phyloP scores from a whole-genome alignment of 1,284 basidiomycete genomes.

The Hymenochaete sp. region DNA sequence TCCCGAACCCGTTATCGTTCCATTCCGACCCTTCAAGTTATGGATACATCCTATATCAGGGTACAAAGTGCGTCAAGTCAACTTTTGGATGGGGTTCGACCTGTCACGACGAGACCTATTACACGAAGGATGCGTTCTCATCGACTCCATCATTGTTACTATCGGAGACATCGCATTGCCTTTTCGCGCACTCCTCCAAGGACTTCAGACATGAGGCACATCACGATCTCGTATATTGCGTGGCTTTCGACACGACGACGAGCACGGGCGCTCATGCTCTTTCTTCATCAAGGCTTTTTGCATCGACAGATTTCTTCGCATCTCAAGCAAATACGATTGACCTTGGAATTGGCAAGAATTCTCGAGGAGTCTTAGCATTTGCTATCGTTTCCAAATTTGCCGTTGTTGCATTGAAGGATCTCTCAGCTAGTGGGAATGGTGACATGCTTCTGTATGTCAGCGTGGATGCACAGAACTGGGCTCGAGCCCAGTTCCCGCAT shows the following conservation, averaged over 20 bases:
- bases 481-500: constrained; percentile 79
- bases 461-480: constrained; percentile 75
- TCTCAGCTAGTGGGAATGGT: constrained; percentile 32
- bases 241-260: constrained; percentile 65
- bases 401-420: constrained; percentile 75
- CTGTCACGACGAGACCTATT: constrained; percentile 85
- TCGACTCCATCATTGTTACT: constrained; percentile 52
- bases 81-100: constrained; percentile 47
- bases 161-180: constrained; percentile 64
- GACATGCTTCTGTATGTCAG: constrained; percentile 84
- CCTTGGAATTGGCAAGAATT: constrained; percentile 75
- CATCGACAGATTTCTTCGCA: constrained; percentile 76
- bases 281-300: constrained; percentile 66
- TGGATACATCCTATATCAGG: constrained; percentile 81
- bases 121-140: constrained; percentile 77
- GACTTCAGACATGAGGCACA: constrained; percentile 72
- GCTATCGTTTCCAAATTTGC: constrained; percentile 88
- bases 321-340: constrained; percentile 60
- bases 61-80: constrained; percentile 51
- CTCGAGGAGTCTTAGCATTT: constrained; percentile 78
- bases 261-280: constrained; percentile 44
- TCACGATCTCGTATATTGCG: constrained; percentile 74
- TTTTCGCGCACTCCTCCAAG: constrained; percentile 78
- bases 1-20: constrained; percentile 67
- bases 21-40: constrained; percentile 64